Conservation (phyloP, 2,329 filamentous ascomycete species). For the Venturia asperata region DNA sequence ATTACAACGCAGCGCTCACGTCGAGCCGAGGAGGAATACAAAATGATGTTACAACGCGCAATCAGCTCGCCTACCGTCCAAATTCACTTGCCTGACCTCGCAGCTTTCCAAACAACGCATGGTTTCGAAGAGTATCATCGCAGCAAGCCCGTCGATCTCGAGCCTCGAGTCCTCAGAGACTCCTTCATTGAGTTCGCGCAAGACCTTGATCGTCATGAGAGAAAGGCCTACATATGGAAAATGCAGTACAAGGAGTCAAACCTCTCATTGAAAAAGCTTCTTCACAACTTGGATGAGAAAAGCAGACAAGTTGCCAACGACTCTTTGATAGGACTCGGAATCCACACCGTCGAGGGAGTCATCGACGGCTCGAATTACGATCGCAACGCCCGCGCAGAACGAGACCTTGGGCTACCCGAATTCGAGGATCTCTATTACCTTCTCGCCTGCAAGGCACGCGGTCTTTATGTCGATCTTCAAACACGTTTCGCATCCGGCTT, state of each 20-base stretch:
- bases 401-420: conserved; percentile 12
- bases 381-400: not conserved
- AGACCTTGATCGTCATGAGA: conserved; percentile 14
- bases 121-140: not conserved
- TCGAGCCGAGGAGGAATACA: conserved; percentile 1
- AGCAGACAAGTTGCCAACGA: not conserved
- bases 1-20: not conserved
- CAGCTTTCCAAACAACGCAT: not conserved
- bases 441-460: conserved; percentile 18
- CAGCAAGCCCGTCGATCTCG: not conserved
- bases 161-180: not conserved
- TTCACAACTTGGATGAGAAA: conserved; percentile 9
- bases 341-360: not conserved
- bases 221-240: conserved; percentile 14
- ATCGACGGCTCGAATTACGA: not conserved
- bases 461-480: conserved; percentile 13
- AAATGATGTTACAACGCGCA: conserved; percentile 11
- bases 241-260: not conserved
- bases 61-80: conserved; percentile 10
- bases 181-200: not conserved
- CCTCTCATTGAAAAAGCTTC: conserved; percentile 6
- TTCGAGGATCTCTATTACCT: conserved; percentile 19
- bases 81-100: conserved; percentile 11
- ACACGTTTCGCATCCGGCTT: conserved; percentile 12
- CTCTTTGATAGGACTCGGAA: not conserved